Evolutionary conservation across 2,329 filamentous ascomycete species (phyloP).

Genomic region (Westerdykella sp.): DNA sequence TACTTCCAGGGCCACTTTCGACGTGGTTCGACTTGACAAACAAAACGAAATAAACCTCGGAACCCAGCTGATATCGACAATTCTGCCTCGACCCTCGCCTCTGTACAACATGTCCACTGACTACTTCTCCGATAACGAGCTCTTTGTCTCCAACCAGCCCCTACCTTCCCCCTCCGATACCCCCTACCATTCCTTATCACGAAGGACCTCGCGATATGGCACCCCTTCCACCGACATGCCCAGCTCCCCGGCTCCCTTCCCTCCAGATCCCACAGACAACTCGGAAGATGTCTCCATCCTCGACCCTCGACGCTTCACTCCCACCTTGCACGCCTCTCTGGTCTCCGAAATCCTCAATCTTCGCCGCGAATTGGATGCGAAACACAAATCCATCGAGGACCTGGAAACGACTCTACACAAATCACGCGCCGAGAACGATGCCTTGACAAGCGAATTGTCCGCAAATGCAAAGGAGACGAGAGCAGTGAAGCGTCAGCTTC

Average conservation of each 20-base stretch:
- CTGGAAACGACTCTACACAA: slow-evolving; percentile 70
- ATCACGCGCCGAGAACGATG: slow-evolving; percentile 67
- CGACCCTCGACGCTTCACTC: slow-evolving; percentile 88
- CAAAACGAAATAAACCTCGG: neutral
- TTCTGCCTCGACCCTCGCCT: neutral
- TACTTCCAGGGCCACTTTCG: slow-evolving; percentile 20
- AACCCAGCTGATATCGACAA: neutral
- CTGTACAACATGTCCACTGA: slow-evolving; percentile 33
- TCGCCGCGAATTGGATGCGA: slow-evolving; percentile 84
- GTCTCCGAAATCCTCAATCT: slow-evolving; percentile 89
- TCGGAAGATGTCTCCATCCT: slow-evolving; percentile 58
- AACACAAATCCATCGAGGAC: slow-evolving; percentile 76
- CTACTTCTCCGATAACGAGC: slow-evolving; percentile 44
- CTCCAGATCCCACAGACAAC: slow-evolving; percentile 44
- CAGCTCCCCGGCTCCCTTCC: slow-evolving; percentile 54
- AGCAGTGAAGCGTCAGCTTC: slow-evolving; percentile 75
- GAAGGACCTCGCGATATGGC: slow-evolving; percentile 57
- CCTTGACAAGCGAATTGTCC: slow-evolving; percentile 56
- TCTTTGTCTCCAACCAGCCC: slow-evolving; percentile 39
- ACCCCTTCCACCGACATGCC: slow-evolving; percentile 56
- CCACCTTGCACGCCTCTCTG: slow-evolving; percentile 86
- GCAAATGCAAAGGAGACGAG: slow-evolving; percentile 68
- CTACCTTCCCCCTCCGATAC: slow-evolving; percentile 68
- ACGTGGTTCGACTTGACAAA: slow-evolving; percentile 20
- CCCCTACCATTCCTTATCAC: slow-evolving; percentile 60